phyloP scores from a whole-genome alignment of 768 basidiomycete genomes.

The Boletus pseudo-olivaceus region DNA sequence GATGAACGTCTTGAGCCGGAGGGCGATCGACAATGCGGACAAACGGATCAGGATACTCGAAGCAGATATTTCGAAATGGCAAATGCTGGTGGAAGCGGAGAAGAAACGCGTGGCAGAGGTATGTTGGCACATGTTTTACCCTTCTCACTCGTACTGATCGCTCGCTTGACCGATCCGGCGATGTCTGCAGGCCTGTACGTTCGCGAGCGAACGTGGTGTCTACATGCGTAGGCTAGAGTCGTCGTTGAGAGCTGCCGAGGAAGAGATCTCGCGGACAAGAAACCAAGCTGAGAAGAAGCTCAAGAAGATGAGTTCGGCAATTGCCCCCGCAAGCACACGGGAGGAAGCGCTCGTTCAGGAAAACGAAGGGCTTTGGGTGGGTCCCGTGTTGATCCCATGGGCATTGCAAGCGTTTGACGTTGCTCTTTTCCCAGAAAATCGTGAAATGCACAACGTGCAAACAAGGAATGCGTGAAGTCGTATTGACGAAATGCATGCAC shows the following conservation, averaged over 20 bases:
- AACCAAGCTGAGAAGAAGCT: conserved; percentile 53
- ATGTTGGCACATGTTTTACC: conserved; percentile 6
- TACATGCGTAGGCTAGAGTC: conserved; percentile 23
- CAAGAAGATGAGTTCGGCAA: conserved; percentile 38
- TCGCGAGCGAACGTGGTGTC: conserved; percentile 31
- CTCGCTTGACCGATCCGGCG: not conserved
- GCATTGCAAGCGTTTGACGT: not conserved
- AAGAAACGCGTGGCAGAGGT: conserved; percentile 40
- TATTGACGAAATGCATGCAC: conserved; percentile 89
- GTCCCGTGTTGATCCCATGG: conserved; percentile 8
- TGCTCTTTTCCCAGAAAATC: conserved; percentile 48
- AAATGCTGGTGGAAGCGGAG: conserved; percentile 37
- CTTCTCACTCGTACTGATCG: not conserved
- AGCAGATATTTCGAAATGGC: conserved; percentile 32
- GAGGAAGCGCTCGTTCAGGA: conserved; percentile 43
- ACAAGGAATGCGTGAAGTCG: conserved; percentile 68
- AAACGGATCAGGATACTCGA: conserved; percentile 30
- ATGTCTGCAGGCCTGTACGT: conserved; percentile 23
- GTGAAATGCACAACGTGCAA: conserved; percentile 90
- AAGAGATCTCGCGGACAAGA: conserved; percentile 44
- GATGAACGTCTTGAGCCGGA: conserved; percentile 37
- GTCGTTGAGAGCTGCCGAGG: conserved; percentile 34
- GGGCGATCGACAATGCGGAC: conserved; percentile 27
- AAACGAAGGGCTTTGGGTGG: conserved; percentile 58
- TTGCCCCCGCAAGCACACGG: conserved; percentile 29